Evolutionary conservation across 768 basidiomycete genomes (phyloP).

Genomic region (Kwoniella europaea): DNA sequence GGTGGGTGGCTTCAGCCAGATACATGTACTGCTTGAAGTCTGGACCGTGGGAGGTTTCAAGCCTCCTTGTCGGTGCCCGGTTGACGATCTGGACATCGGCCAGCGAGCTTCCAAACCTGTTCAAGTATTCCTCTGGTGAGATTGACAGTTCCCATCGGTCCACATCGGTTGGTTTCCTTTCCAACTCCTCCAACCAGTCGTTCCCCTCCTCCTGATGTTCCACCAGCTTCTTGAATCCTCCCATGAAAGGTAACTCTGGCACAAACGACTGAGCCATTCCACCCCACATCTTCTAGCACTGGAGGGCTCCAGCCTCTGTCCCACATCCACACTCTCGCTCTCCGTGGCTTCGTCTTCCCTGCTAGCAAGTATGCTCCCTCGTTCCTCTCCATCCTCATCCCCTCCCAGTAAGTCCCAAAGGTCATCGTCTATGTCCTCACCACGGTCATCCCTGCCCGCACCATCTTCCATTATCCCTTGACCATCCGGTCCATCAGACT

Average conservation of each 20-base stretch:
- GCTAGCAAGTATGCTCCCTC: too few species aligned
- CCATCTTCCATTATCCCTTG: too few species aligned
- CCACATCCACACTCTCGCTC: not conserved
- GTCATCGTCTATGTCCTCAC: too few species aligned
- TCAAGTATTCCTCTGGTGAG: constrained; percentile 17
- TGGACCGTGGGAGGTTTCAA: constrained; percentile 2
- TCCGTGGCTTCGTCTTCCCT: too few species aligned
- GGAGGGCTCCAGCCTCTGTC: not conserved
- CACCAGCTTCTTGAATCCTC: not conserved
- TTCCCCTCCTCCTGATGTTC: not conserved
- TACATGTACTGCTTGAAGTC: constrained; percentile 19
- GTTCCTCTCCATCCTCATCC: too few species aligned
- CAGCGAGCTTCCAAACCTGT: constrained; percentile 18
- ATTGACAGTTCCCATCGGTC: constrained; percentile 29
- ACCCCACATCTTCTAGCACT: not conserved
- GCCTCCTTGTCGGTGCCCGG: not conserved
- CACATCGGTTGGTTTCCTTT: constrained; percentile 18
- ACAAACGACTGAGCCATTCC: not conserved
- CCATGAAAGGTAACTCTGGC: not conserved
- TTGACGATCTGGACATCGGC: constrained; percentile 18
- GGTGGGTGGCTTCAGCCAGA: constrained; percentile 22
- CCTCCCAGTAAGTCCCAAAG: too few species aligned
- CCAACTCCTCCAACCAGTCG: not conserved
- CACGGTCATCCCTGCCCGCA: too few species aligned
- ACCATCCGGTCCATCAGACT: too few species aligned